Base-by-base conservation (phyloP, 352 stramenopile species). In the Phytopythium litorale region DNA sequence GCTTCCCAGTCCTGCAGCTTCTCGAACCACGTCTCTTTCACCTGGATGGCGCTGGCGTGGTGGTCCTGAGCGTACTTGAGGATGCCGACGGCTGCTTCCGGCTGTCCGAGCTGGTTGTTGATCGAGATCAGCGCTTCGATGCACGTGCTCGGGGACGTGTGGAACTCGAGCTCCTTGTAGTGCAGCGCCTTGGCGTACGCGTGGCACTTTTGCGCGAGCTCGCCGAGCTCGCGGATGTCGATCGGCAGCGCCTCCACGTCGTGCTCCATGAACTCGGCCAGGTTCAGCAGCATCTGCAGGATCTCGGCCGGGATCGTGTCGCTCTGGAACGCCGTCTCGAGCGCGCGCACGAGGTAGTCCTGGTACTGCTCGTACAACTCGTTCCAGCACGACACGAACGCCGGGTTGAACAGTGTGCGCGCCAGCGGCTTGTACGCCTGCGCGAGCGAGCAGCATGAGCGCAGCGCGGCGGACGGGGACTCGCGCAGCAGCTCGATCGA, bases 211-310 rank as follows among this genome's bases (percentile, higher is more conserved):
- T 98, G 81, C 32, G 83, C 83, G 8, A 99, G 74, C 58, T 99
- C 89, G 7, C 96, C 97, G 6, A 99, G 75, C 43, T 98, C 88
- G 4, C 89, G 83, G 61, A 98, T 98, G 64, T 98, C 85, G 55
- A 99, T 99, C 3, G 97, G 96, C 54, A 99, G 77, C 8, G 86
- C 83, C 66, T 97, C 89, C 42, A 98, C 94, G 63, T 99, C 96
- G 59, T 98, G 95, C 70, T 99, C 97, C 95, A 99, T 99, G 65
- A 99, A 99, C 79, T 99, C 98, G 7, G 95, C 96, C 9, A 99
- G 74, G 70, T 99, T 99, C 9, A 99, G 71, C 28, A 99, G 73
- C 33, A 90, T 91, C 64, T 99, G 96, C 32, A 99, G 64, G 57
- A 99, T 99, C 70, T 99, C 97, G 18, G 97, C 92, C 0, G 97